Base-by-base conservation (phyloP, 1,284 basidiomycete species). In the Marasmius fiardii region DNA sequence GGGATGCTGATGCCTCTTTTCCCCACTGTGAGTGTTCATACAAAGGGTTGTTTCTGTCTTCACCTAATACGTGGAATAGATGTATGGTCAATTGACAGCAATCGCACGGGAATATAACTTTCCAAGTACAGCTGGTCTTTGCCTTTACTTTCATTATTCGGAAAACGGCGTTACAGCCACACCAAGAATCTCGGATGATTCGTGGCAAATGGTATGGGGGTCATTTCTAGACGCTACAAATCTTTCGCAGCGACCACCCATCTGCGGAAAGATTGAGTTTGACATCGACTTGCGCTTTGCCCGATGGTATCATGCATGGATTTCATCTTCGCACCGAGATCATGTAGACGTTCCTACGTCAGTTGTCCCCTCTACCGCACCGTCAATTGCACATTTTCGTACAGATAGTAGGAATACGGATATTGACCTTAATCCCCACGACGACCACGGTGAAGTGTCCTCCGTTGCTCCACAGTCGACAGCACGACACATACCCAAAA, bases 31-130 rank as follows among this genome's bases (percentile, higher is more conserved):
- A 60, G 84, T 74, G 47, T 55, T 52, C 24, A 43, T 50, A 16
- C 39, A n/a, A 37, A 35, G 21, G 24, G 2, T 52, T 51, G 24
- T 26, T 39, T 43, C 28, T 50, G 28, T 53, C 52, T 35, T 20
- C 16, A 10, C 14, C 28, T 23, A 26, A 43, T 28, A 48, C 26
- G 39, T 57, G 10, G 34, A 21, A 6, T 55, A 92, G 90, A 80
- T 91, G 75, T 85, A 82, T 64, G 82, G 77, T 23, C 89, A 92
- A 68, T 72, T 92, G 33, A 76, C 79, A 50, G 86, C 87, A 6
- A 90, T 92, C 58, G 88, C 89, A 12, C 81, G 83, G 51, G 90
- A 92, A 68, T 92, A 85, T 70, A 87, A 82, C 64, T 87, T 92
- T 63, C 89, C 89, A 1, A 90, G 86, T 68, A 86, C 78, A 5